Conservation (phyloP, 805 yeast genomes). For the Helenozyma rhizophorensis region DNA sequence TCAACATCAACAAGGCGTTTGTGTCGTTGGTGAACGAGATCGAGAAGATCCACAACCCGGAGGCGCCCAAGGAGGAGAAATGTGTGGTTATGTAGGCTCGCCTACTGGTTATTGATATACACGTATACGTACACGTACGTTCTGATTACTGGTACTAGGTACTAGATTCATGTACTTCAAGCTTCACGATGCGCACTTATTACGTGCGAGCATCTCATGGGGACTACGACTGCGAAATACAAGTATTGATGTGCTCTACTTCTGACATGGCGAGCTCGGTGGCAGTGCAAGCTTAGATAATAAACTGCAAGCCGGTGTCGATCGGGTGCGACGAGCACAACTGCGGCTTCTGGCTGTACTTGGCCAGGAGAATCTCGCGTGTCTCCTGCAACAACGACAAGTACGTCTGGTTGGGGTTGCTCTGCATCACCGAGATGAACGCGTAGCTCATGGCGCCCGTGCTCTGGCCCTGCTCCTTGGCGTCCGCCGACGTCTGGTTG, state of each 20-base stretch:
- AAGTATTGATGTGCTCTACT: no score
- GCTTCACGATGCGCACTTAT: no score
- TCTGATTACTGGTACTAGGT: no score
- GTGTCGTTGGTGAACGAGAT: slow-evolving; percentile 54
- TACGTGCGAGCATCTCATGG: no score
- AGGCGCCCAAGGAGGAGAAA: slow-evolving; percentile 42
- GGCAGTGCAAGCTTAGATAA: slow-evolving; percentile 21
- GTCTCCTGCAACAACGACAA: slow-evolving; percentile 33
- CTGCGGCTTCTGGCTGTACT: slow-evolving; percentile 38
- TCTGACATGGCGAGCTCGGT: no score
- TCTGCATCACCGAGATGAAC: slow-evolving; percentile 25
- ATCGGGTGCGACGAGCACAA: slow-evolving; percentile 37
- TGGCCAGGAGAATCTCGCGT: slow-evolving; percentile 27
- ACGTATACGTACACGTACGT: no score
- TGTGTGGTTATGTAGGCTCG: slow-evolving; percentile 49
- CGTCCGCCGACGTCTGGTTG: slow-evolving; percentile 39
- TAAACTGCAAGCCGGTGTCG: slow-evolving; percentile 33
- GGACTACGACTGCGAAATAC: no score
- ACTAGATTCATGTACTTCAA: no score
- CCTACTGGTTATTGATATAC: no score
- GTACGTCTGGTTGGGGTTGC: slow-evolving; percentile 29
- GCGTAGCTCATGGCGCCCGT: slow-evolving; percentile 41
- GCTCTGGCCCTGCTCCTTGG: slow-evolving; percentile 28
- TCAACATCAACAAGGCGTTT: slow-evolving; percentile 50
- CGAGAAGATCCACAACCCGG: slow-evolving; percentile 57